Base-by-base conservation (phyloP, 1,284 basidiomycete genomes). In the Ceratorhiza oryzae-sativae region DNA sequence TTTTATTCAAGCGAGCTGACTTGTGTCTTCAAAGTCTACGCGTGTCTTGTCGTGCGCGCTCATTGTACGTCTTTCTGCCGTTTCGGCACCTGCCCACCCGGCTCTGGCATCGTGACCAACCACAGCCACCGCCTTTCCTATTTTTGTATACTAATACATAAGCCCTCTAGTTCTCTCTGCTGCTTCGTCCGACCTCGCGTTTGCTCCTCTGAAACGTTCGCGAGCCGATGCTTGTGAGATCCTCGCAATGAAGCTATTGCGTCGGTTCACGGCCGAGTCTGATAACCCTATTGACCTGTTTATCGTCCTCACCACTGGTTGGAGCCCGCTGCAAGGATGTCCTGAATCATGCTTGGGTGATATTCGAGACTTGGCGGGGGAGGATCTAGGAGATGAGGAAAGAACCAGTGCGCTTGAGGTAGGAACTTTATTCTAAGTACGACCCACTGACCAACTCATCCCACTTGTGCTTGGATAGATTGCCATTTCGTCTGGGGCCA, bases 241-340 rank as follows among this genome's bases (percentile, higher is more conserved):
- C 25, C 80, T 95, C 23, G 92, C 93, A 12, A 89, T 93, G 83
- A 95, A 95, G 77, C 85, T 95, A n/a, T 83, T 94, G 15, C 86
- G 85, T 48, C 84, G 86, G 36, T 93, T 92, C 77, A 88, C 90
- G 0, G 85, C 84, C n/a, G 86, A 87, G 74, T 77, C 80, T 23
- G 86, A 91, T 77, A 71, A 59, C 18, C 51, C 67, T n/a, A 85
- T 93, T 5, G 86, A 89, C 72, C 83, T 94, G 27, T 89, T 91
- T 3, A 86, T 89, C 18, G 89, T 91, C 32, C 81, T 96, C 61
- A 93, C 92, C 0, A 89, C 88, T 0, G 86, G 84, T 72, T 95
- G 91, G 90, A 90, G 88, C 76, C 91, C 93, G 1, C 84, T 95
- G 53, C 85, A 90, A 49, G 93, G 94, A 1, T 94, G 94, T 3